These are phyloP conservation scores for Priceomyces medius DNA, from an alignment of 805 yeast genomes.

Conservation along the genomic window DNA sequence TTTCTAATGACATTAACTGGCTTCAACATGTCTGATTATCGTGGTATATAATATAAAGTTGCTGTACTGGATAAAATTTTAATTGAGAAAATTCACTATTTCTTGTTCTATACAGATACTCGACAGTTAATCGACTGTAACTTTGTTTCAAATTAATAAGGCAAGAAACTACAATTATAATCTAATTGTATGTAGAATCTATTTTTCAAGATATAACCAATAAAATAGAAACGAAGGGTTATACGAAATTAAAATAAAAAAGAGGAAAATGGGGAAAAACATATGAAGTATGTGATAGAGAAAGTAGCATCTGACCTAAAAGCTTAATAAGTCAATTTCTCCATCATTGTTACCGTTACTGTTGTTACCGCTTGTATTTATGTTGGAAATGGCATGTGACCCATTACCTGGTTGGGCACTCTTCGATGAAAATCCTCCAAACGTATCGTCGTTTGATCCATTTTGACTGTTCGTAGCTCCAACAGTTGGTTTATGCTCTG, in stretches of 20 bases:
- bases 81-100: background rate
- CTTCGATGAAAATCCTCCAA: constrained; percentile 33
- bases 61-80: background rate
- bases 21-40: background rate
- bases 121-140: no score
- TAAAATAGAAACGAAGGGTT: no score
- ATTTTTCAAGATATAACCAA: no score
- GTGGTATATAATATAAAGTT: background rate
- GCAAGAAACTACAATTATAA: no score
- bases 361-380: constrained; percentile 2
- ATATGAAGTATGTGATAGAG: no score
- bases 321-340: constrained; percentile 52
- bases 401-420: constrained; percentile 9
- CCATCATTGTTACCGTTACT: constrained; percentile 18
- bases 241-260: no score
- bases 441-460: constrained; percentile 19
- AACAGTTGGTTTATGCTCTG: constrained; percentile 13
- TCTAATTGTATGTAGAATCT: no score
- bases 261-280: no score
- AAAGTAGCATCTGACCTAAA: no score
- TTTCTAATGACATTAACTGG: constrained; percentile 16
- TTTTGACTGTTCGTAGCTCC: constrained; percentile 9
- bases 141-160: no score
- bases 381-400: constrained; percentile 13
- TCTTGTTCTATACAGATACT: no score